Evolutionary conservation across 2,329 filamentous ascomycete genomes (phyloP).

Genomic region (Aspergillus sp.): DNA sequence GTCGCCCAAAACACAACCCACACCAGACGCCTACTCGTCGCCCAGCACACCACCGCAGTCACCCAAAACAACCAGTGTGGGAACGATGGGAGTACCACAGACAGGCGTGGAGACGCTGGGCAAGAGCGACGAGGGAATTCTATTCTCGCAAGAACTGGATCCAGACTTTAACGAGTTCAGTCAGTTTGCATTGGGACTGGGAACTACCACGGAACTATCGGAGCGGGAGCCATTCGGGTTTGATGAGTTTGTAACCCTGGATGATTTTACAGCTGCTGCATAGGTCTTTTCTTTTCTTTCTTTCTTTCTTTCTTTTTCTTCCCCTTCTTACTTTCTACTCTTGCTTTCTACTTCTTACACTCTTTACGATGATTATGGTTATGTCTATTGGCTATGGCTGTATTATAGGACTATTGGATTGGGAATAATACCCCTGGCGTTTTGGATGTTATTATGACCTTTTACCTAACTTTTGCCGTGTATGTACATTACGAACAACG

Average conservation of each 20-base stretch:
- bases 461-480: neutral
- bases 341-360: slow-evolving; percentile 15
- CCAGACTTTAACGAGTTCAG: slow-evolving; percentile 28
- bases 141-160: slow-evolving; percentile 24
- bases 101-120: slow-evolving; percentile 3
- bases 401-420: neutral
- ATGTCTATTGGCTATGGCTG: slow-evolving; percentile 11
- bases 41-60: slow-evolving; percentile 23
- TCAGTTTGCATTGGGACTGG: slow-evolving; percentile 26
- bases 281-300: slow-evolving; percentile 11
- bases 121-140: slow-evolving; percentile 16
- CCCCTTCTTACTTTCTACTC: slow-evolving; percentile 8
- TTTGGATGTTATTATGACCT: neutral
- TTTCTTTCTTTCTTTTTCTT: slow-evolving; percentile 20
- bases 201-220: slow-evolving; percentile 14
- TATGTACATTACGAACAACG: neutral
- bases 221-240: slow-evolving; percentile 22
- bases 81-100: slow-evolving; percentile 4
- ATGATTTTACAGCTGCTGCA: slow-evolving; percentile 25
- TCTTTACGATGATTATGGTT: neutral
- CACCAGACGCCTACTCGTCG: slow-evolving; percentile 27
- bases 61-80: slow-evolving; percentile 13
- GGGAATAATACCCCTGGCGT: neutral
- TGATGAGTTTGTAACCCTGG: slow-evolving; percentile 27
- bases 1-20: slow-evolving; percentile 23